Evolutionary conservation across 2,329 filamentous ascomycete genomes (phyloP), one percentile per base, ranked within the genome.

Genomic region (Trichoderma sp.): DNA sequence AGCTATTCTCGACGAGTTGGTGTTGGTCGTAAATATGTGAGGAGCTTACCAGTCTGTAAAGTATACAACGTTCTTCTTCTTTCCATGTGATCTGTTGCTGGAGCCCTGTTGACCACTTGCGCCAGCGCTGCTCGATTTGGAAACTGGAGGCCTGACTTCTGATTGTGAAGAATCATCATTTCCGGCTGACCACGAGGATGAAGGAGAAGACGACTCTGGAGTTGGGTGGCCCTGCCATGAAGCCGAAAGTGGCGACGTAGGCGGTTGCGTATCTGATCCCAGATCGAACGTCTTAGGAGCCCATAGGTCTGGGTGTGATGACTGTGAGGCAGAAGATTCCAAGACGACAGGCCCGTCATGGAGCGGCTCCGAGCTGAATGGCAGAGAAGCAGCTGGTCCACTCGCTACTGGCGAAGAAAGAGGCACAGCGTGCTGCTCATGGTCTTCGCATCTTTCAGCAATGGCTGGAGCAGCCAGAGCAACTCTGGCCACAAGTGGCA

Each of bases 11-110:
- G 13, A 11, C 27, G 91, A 87, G 66, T 92, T 86, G 33, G 82
- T 89, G 76, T 96, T 95, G 92, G 91, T 55, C 74, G 74, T 76
- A 77, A 78, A 74, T 87, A 88, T 69, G 89, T 37, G 71, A 56
- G 35, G 2, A 43, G 13, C 55, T 29, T 73, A 87, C 85, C 86
- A 87, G 71, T 86, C 87, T 11, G 84, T 83, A 69, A 87, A 87
- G 76, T 88, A 87, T 11, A 86, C 73, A 0, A 82, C 81, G 71
- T 85, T 87, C 33, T 73, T 68, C 57, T 49, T 70, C 24, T 52
- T 70, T n/a, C 13, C 43, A 5, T 29, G n/a, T 29, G 19, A 21
- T 24, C 21, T 24, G 29, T 21, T 13, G 3, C 35, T n/a, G 59
- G 40, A 49, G 47, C 27, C 19, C 19, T 29, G 56, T 27, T 16